Conservation (phyloP, 225 moss, liverwort and hornwort genomes). For the Straminergon stramineum region DNA sequence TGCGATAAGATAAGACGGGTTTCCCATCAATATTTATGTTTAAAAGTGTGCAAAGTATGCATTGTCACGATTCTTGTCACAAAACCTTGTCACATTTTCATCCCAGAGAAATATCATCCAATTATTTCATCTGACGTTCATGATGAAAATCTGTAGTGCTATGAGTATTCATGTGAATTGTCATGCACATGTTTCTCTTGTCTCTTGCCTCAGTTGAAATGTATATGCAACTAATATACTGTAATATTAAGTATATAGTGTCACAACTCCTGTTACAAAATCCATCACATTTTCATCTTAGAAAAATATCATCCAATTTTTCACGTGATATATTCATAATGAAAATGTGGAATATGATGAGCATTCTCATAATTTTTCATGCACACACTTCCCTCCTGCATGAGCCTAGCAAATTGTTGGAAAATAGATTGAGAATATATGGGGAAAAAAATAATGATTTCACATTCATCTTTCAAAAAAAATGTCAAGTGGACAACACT, state of each 20-base stretch:
- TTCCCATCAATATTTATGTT: no score
- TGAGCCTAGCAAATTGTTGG: no score
- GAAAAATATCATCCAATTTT: background rate
- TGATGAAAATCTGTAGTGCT: background rate
- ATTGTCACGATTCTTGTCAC: background rate
- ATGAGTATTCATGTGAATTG: background rate
- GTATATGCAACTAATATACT: no score
- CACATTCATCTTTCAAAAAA: background rate
- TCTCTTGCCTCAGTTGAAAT: background rate
- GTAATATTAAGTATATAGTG: no score
- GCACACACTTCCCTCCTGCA: no score
- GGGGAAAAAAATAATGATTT: background rate
- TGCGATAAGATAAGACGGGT: no score
- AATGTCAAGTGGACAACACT: background rate
- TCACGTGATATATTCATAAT: rapidly evolving
- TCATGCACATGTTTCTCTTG: background rate
- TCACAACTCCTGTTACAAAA: background rate
- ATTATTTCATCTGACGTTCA: background rate
- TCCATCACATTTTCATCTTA: background rate
- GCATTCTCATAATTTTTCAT: no score
- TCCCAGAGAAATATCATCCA: background rate
- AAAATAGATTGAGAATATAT: background rate
- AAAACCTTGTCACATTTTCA: background rate
- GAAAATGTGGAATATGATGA: background rate
- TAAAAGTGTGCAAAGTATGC: no score